These are phyloP conservation scores for Kwoniella pini DNA, from an alignment of 768 basidiomycete species.

Conservation along the genomic window DNA sequence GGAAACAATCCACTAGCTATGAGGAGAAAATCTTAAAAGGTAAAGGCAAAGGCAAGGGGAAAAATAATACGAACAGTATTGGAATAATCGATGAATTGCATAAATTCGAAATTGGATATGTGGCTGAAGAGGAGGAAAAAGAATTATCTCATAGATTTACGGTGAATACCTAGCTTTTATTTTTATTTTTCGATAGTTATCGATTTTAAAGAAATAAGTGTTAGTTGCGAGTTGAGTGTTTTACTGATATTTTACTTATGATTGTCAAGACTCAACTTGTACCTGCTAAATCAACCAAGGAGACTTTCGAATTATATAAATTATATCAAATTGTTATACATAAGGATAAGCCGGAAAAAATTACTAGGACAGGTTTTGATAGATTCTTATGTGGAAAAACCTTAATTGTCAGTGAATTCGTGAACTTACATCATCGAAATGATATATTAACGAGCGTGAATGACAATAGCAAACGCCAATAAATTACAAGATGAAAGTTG, in stretches of 20 bases:
- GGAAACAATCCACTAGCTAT: too few relatives aligned
- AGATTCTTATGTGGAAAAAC: conserved; percentile 80
- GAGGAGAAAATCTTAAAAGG: too few relatives aligned
- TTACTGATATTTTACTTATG: not conserved
- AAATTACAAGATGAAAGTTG: conserved; percentile 57
- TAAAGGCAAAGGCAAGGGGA: conserved; percentile 23
- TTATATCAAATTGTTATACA: conserved; percentile 80
- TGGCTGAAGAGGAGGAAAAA: conserved; percentile 8
- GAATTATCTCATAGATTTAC: conserved; percentile 23
- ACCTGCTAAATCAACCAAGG: conserved; percentile 70
- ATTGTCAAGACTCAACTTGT: conserved; percentile 68
- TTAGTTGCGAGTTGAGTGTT: too few relatives aligned
- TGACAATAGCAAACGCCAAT: conserved; percentile 63
- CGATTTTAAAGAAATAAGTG: too few relatives aligned
- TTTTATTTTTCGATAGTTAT: not conserved
- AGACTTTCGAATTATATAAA: conserved; percentile 77
- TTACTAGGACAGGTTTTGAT: conserved; percentile 62
- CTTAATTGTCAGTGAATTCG: conserved; percentile 61
- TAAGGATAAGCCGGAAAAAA: conserved; percentile 61
- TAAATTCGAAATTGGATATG: conserved; percentile 59
- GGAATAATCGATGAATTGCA: conserved; percentile 63
- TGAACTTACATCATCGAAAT: not conserved
- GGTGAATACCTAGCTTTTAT: conserved; percentile 60
- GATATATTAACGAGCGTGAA: not conserved
- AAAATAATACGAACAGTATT: conserved; percentile 43